Percentiles rank a stretch among this genome's conserved stretches.
phyloP scores from a whole-genome alignment of 2,329 filamentous ascomycete genomes.

The Pseudonectria foliicola region DNA sequence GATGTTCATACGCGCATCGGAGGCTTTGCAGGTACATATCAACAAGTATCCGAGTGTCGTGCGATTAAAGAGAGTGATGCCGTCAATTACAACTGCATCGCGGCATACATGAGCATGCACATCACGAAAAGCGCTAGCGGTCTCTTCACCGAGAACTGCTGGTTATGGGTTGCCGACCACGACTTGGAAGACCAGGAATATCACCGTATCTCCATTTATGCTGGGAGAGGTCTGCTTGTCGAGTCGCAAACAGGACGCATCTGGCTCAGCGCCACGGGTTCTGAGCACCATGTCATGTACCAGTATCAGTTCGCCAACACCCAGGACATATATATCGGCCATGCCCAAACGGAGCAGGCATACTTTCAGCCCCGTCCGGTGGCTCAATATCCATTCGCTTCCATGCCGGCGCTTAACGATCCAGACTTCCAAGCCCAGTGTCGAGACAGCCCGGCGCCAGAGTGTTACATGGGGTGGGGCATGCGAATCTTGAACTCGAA shows the following conservation, averaged over 20 bases:
- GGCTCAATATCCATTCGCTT: slow-evolving; percentile 49
- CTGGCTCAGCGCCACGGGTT: slow-evolving; percentile 59
- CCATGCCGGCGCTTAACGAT: slow-evolving; percentile 28
- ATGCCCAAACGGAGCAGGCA: slow-evolving; percentile 63
- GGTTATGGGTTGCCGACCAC: slow-evolving; percentile 45
- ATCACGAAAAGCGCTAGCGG: slow-evolving; percentile 31
- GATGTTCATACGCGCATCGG: slow-evolving; percentile 72
- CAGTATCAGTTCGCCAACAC: slow-evolving; percentile 60
- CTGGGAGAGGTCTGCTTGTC: slow-evolving; percentile 43
- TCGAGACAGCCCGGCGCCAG: slow-evolving; percentile 36
- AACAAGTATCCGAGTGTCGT: slow-evolving; percentile 60
- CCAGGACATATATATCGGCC: slow-evolving; percentile 54
- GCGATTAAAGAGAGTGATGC: slow-evolving; percentile 36
- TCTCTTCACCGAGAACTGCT: slow-evolving; percentile 37
- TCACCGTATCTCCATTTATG: slow-evolving; percentile 44
- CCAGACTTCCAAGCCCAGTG: slow-evolving; percentile 17
- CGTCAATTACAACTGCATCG: slow-evolving; percentile 30
- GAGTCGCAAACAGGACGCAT: slow-evolving; percentile 31
- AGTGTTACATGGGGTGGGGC: slow-evolving; percentile 57
- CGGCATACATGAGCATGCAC: slow-evolving; percentile 37
- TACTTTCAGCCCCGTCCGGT: slow-evolving; percentile 63
- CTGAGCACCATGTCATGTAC: slow-evolving; percentile 61
- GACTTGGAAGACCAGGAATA: slow-evolving; percentile 45
- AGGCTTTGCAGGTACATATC: slow-evolving; percentile 61
- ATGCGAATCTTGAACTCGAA: slow-evolving; percentile 51